Base-by-base conservation (phyloP, 1,284 basidiomycete species). In the Trametes sp. region DNA sequence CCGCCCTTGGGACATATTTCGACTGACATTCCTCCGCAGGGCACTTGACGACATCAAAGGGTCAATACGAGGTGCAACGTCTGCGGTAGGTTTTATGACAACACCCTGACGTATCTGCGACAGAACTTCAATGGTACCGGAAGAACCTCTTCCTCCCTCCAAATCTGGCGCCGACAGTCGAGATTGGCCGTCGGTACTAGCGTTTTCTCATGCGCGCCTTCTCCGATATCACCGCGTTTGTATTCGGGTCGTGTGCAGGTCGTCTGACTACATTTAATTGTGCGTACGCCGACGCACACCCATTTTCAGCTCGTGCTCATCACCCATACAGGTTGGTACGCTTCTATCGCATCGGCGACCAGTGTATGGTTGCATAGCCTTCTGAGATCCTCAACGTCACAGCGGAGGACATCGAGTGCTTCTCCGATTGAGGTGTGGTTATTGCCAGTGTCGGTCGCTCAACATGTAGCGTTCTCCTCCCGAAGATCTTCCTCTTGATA, bases 41-140 rank as follows among this genome's bases (percentile, higher is more conserved):
- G 93, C 94, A 7, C 74, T 94, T 61, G 88, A 88, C 62, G 93
- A 95, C 67, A 95, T 95, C 59, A 78, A 78, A 26, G 82, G 82
- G 8, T 94, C 92, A 6, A 94, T 95, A 51, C 75, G 76, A 78
- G 93, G 91, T 92, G 56, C 10, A n/a, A n/a, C n/a, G n/a, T n/a
- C n/a, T n/a, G n/a, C n/a, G n/a, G n/a, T n/a, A n/a, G n/a, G n/a
- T n/a, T n/a, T n/a, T n/a, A n/a, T n/a, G n/a, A 21, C 23, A 33
- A n/a, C 24, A 23, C 23, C 10, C 45, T 56, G 21, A 52, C 35
- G 7, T 2, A 23, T 14, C 13, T 13, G 23, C 4, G n/a, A 14
- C 36, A 72, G 70, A 72, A 46, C 63, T 72, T 0, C 46, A 67
- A 21, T 72, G 70, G 70, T 72, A 72, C 16, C 69, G 69, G 45